Percentiles rank a stretch among this genome's conserved stretches.
Evolutionary conservation across 208 protist genomes (phyloP).

Genomic region (Leptomonas pyrrhocoris): DNA sequence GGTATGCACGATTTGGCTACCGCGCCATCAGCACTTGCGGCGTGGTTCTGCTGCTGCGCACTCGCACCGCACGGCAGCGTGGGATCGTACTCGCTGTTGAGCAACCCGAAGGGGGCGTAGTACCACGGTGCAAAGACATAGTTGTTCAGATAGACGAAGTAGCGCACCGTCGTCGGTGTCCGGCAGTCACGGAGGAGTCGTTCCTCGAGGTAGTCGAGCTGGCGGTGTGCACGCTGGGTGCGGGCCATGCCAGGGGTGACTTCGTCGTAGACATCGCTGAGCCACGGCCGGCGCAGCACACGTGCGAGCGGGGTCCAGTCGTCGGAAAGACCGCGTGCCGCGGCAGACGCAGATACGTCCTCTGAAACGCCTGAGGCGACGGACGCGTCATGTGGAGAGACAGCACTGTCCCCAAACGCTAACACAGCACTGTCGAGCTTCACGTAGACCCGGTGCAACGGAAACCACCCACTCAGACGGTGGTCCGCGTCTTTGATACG

Average conservation of each 20-base stretch:
- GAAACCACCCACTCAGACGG: conserved; percentile 81
- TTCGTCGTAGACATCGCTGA: conserved; percentile 69
- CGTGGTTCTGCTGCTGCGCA: no score
- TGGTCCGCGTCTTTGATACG: conserved; percentile 79
- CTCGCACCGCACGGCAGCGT: conserved; percentile 22
- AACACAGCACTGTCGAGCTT: conserved; percentile 28
- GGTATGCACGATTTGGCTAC: neutral
- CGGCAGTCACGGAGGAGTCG: conserved; percentile 80
- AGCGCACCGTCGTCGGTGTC: conserved; percentile 81
- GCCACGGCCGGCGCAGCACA: conserved; percentile 27
- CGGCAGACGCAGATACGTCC: neutral
- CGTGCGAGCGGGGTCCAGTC: conserved; percentile 18
- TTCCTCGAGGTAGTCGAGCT: conserved; percentile 84
- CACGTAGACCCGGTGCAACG: conserved; percentile 54
- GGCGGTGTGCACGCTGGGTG: conserved; percentile 55
- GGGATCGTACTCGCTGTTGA: conserved; percentile 74
- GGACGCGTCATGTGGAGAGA: neutral
- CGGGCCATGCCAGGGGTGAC: conserved; percentile 81
- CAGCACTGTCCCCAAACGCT: conserved; percentile 2
- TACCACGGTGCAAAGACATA: conserved; percentile 89
- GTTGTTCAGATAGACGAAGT: conserved; percentile 70
- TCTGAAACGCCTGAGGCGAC: neutral
- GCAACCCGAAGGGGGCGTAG: conserved; percentile 83
- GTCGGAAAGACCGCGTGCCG: conserved; percentile 5
- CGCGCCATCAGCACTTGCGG: neutral